Conservation (phyloP, 2,329 filamentous ascomycete species). For the Colletotrichum sp. region DNA sequence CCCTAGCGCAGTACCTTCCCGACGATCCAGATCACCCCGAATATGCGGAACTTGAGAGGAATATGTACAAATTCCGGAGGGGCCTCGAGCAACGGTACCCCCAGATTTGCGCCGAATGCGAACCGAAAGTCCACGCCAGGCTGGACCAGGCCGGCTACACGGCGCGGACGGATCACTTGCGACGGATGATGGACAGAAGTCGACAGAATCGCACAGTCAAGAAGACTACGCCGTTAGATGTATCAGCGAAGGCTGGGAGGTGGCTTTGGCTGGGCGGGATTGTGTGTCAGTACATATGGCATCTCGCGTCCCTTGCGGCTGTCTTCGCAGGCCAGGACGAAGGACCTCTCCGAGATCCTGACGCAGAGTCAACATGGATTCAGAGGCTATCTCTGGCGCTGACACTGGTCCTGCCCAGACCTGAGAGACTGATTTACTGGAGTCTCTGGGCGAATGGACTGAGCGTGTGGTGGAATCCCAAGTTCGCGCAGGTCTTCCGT, state of each 20-base stretch:
- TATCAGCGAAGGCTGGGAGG: slow-evolving; percentile 45
- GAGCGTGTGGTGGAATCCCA: slow-evolving; percentile 73
- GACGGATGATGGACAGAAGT: slow-evolving; percentile 75
- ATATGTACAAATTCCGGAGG: slow-evolving; percentile 72
- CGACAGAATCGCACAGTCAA: slow-evolving; percentile 48
- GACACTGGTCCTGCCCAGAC: slow-evolving; percentile 32
- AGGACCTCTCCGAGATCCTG: slow-evolving; percentile 16
- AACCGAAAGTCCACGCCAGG: slow-evolving; percentile 72
- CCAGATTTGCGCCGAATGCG: slow-evolving; percentile 84
- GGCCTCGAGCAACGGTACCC: slow-evolving; percentile 85
- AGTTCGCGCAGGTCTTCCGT: slow-evolving; percentile 63
- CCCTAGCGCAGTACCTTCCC: slow-evolving; percentile 80
- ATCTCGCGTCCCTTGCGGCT: slow-evolving; percentile 37
- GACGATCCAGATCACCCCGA: slow-evolving; percentile 68
- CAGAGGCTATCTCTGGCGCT: slow-evolving; percentile 28
- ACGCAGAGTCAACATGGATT: background rate
- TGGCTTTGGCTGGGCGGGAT: slow-evolving; percentile 56
- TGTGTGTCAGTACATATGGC: slow-evolving; percentile 55
- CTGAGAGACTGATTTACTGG: slow-evolving; percentile 47
- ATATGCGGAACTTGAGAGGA: slow-evolving; percentile 70
- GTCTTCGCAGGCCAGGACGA: slow-evolving; percentile 10
- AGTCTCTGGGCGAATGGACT: slow-evolving; percentile 54
- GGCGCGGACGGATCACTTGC: slow-evolving; percentile 81
- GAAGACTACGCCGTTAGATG: slow-evolving; percentile 45
- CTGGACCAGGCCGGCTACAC: slow-evolving; percentile 78